Evolutionary conservation across 202 grass and related monocot genomes (phyloP).

Genomic region (Carex sylvatica): DNA sequence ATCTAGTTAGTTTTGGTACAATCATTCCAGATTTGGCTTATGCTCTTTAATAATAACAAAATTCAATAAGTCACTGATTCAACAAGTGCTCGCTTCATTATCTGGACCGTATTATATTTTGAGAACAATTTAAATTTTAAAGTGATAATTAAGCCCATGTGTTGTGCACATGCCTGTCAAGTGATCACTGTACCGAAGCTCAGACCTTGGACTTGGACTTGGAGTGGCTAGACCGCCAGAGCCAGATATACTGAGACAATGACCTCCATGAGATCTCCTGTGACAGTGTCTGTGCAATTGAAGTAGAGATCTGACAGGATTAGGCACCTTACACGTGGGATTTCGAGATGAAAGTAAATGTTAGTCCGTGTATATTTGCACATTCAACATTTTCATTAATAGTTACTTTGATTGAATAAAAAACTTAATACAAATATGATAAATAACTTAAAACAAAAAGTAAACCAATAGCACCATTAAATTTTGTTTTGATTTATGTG

Average conservation of each 20-base stretch:
- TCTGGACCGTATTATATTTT: not conserved
- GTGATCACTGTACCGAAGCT: constrained; percentile 8
- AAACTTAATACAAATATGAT: not conserved
- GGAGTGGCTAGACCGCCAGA: not conserved
- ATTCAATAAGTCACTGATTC: not conserved
- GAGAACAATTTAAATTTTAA: not conserved
- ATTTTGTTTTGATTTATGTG: not conserved
- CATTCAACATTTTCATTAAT: not conserved
- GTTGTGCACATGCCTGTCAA: constrained; percentile 34
- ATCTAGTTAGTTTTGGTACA: not conserved
- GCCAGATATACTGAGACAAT: not conserved
- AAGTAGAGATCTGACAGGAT: not conserved
- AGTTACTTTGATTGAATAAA: not conserved
- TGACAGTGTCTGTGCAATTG: not conserved
- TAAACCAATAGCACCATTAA: too few species aligned
- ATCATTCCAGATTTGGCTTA: constrained; percentile 14
- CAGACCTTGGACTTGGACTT: not conserved
- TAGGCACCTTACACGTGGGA: too few species aligned
- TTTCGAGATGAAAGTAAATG: not conserved
- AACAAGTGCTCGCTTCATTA: not conserved
- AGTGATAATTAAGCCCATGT: constrained; percentile 32
- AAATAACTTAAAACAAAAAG: not conserved
- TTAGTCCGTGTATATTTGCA: not conserved
- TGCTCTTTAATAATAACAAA: not conserved
- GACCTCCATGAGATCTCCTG: not conserved